These are phyloP conservation scores for Aspergillus calidoustus DNA, from an alignment of 2,329 filamentous ascomycete genomes.

Conservation along the genomic window DNA sequence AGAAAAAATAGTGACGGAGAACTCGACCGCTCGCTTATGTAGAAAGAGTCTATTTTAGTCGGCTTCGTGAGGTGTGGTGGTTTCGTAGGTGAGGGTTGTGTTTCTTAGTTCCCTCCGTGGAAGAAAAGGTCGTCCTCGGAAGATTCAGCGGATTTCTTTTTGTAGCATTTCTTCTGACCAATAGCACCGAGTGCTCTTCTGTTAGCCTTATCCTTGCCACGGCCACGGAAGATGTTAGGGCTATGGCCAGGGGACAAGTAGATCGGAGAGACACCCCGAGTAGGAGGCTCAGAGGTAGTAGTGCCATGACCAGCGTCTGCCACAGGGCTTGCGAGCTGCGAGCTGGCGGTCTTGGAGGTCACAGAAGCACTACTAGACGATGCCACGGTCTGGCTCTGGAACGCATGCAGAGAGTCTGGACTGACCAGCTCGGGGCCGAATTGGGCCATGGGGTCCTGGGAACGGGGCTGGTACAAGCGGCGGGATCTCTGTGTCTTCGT, in stretches of 20 bases:
- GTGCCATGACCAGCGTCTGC: conserved; percentile 16
- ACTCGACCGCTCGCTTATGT: background rate
- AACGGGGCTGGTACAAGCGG: conserved; percentile 28
- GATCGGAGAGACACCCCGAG: conserved; percentile 25
- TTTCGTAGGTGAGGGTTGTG: background rate
- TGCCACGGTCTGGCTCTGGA: conserved; percentile 13
- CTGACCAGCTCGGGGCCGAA: conserved; percentile 11
- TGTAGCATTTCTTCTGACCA: conserved; percentile 19
- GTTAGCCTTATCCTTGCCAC: conserved; percentile 14
- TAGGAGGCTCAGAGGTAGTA: conserved; percentile 23
- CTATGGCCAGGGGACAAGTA: conserved; percentile 25
- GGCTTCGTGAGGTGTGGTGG: background rate
- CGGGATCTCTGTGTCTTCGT: conserved; percentile 27
- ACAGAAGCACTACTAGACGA: conserved; percentile 22
- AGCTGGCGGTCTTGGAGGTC: conserved; percentile 22
- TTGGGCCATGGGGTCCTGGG: conserved; percentile 12
- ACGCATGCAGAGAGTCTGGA: conserved; percentile 15
- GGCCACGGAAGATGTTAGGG: conserved; percentile 18
- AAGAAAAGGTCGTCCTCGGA: conserved; percentile 25
- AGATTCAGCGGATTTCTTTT: conserved; percentile 21
- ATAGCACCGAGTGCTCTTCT: conserved; percentile 20
- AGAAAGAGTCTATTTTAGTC: background rate
- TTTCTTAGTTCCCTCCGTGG: conserved; percentile 9
- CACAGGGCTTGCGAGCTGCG: conserved; percentile 20
- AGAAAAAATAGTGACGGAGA: conserved; percentile 8